Base-by-base conservation (phyloP, 768 basidiomycete genomes). In the Calocybe cyanea region DNA sequence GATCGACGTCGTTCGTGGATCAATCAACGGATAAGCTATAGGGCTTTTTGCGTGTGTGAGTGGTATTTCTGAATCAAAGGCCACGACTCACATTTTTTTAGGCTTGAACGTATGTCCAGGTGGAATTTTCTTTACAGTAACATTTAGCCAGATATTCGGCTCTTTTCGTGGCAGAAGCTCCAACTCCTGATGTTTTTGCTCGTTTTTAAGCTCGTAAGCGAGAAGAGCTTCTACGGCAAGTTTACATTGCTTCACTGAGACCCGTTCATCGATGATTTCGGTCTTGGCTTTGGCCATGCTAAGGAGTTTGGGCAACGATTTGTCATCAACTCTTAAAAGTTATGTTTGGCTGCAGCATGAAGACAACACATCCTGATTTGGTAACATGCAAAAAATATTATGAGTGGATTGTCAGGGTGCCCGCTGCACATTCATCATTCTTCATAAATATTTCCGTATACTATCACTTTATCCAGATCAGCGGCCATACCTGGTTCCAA, bases 81-180 rank as follows among this genome's bases (percentile, higher is more conserved):
- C 6, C 34, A 21, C 18, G 28, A 77, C 85, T 56, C 55, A 96
- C 93, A 97, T 88, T 68, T 80, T 81, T 38, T 77, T 67, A 3
- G 93, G 93, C 63, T 90, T 96, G 24, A 92, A 66, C 57, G 77
- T 85, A 59, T 80, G 81, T 49, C 77, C 78, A 25, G 86, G 75
- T 19, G 82, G 77, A 60, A 93, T 86, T 59, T 75, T 77, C 73
- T 95, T 96, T 48, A 92, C 83, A 3, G 89, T 80, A 43, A 98
- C 73, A 54, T 88, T 84, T 15, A 99, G 76, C 89, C 92, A 97
- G 43, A 98, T 73, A 63, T 83, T 71, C 59, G 92, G 89, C 57
- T 94, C 92, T 63, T 81, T 88, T 37, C 77, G 78, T 0, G 81
- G 75, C 43, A 92, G 66, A 6, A 93, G 79, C 59, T 96, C 85